Percentiles rank a stretch among this genome's conserved stretches.
These are phyloP conservation scores for Solanum piurae DNA, from an alignment of 257 asterid genomes.

Conservation along the genomic window DNA sequence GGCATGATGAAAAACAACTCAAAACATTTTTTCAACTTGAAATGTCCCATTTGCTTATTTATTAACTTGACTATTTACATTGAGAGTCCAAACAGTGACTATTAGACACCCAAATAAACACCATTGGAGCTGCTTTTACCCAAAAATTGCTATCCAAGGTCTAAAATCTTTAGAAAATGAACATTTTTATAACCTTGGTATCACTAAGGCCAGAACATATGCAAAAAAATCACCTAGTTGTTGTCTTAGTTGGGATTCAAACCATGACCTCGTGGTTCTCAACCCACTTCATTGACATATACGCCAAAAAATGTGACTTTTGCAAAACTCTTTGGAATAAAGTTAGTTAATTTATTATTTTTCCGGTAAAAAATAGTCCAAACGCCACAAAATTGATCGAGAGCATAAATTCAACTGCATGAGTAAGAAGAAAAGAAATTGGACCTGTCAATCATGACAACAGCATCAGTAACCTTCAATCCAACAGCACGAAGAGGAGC, in stretches of 20 bases:
- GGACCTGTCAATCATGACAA: constrained; percentile 90
- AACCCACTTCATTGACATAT: no score
- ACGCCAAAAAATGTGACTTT: background rate
- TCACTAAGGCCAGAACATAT: background rate
- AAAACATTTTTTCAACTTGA: background rate
- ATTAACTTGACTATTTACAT: background rate
- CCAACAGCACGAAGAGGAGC: constrained; percentile 83
- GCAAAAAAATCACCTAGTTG: background rate
- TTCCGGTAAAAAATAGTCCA: background rate
- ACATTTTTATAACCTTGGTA: background rate
- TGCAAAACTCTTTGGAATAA: background rate
- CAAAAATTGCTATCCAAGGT: background rate
- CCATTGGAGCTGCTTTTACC: background rate
- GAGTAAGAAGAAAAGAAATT: background rate
- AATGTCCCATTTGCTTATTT: background rate
- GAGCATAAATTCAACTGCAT: background rate
- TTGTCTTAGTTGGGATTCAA: background rate
- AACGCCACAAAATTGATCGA: background rate
- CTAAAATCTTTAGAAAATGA: background rate
- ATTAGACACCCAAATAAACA: background rate
- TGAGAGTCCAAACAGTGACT: background rate
- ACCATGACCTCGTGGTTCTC: background rate
- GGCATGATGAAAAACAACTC: background rate
- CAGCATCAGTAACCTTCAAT: constrained; percentile 74
- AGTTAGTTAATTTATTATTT: background rate